Conservation (phyloP, 2,329 filamentous ascomycete genomes). For the Purpureocillium takamizusanense region DNA sequence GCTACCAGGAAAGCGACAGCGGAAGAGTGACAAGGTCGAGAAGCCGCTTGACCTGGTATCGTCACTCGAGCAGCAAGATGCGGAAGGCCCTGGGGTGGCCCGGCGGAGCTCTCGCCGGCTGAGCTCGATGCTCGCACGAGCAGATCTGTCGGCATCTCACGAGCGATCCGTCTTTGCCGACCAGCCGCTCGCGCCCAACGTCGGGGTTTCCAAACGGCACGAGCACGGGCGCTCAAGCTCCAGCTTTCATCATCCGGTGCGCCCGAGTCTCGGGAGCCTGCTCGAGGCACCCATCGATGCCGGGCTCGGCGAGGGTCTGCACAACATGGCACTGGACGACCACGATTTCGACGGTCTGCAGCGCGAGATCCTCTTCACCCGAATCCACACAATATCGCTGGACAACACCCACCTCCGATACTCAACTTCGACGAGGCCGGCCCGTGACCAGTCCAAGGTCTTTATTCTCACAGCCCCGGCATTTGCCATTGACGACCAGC, state of each 20-base stretch:
- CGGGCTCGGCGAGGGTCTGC: conserved; percentile 62
- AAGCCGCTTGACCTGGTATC: conserved; percentile 55
- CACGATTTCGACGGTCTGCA: conserved; percentile 62
- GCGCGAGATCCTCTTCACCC: conserved; percentile 63
- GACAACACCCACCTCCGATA: conserved; percentile 53
- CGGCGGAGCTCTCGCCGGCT: conserved; percentile 65
- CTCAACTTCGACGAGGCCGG: conserved; percentile 43
- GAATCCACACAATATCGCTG: conserved; percentile 58
- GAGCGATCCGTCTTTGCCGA: conserved; percentile 76
- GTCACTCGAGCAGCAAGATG: conserved; percentile 60
- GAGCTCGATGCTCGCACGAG: conserved; percentile 82
- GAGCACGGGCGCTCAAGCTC: conserved; percentile 38
- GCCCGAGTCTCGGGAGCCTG: conserved; percentile 49
- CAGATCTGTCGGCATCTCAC: conserved; percentile 77
- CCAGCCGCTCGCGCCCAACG: conserved; percentile 32
- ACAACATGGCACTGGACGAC: conserved; percentile 64
- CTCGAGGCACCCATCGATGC: conserved; percentile 61
- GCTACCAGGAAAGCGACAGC: conserved; percentile 41
- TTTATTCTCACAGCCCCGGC: conserved; percentile 57
- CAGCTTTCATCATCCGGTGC: conserved; percentile 36
- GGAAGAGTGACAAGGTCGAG: conserved; percentile 42
- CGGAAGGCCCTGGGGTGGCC: conserved; percentile 40
- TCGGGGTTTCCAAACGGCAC: conserved; percentile 46
- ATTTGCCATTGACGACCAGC: conserved; percentile 42
- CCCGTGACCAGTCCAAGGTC: conserved; percentile 48